Evolutionary conservation across 768 basidiomycete genomes (phyloP).

Genomic region (Trametes punicea): DNA sequence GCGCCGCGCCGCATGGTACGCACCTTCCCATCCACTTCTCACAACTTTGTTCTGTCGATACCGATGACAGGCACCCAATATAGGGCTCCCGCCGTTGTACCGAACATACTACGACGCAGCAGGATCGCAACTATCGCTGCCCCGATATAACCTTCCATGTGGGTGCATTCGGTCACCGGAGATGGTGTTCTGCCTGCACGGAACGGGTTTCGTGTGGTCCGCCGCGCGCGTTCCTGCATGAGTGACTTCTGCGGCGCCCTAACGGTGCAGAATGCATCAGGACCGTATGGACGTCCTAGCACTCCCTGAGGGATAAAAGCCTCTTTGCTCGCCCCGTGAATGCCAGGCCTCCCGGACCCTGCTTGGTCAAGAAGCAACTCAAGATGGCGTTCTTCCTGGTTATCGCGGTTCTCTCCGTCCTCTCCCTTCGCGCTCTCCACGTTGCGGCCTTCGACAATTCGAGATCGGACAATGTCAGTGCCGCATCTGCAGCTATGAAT

Average conservation of each 20-base stretch:
- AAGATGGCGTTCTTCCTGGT: slow-evolving; percentile 17
- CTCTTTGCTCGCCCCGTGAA: not conserved
- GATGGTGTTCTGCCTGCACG: not conserved
- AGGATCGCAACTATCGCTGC: not conserved
- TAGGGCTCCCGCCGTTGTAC: not conserved
- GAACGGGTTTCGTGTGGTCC: slow-evolving; percentile 2
- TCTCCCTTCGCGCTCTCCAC: slow-evolving; percentile 10
- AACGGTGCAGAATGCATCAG: slow-evolving; percentile 1
- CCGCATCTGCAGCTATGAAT: not conserved
- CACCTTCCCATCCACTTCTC: slow-evolving; percentile 1
- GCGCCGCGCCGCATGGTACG: slow-evolving; percentile 11
- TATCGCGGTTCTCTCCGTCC: slow-evolving; percentile 6
- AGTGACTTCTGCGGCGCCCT: not conserved
- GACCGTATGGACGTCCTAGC: slow-evolving; percentile 6
- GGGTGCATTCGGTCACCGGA: not conserved
- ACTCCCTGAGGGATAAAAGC: slow-evolving; percentile 5
- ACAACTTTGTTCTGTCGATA: not conserved
- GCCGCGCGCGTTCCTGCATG: slow-evolving; percentile 14
- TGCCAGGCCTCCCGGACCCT: slow-evolving; percentile 4
- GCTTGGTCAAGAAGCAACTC: not conserved
- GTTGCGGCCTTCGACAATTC: slow-evolving; percentile 19
- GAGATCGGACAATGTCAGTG: slow-evolving; percentile 21
- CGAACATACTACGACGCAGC: slow-evolving; percentile 9
- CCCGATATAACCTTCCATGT: not conserved
- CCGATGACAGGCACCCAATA: slow-evolving; percentile 7